Evolutionary conservation across 352 stramenopile species (phyloP).

Genomic region (Globisporangium nunn): DNA sequence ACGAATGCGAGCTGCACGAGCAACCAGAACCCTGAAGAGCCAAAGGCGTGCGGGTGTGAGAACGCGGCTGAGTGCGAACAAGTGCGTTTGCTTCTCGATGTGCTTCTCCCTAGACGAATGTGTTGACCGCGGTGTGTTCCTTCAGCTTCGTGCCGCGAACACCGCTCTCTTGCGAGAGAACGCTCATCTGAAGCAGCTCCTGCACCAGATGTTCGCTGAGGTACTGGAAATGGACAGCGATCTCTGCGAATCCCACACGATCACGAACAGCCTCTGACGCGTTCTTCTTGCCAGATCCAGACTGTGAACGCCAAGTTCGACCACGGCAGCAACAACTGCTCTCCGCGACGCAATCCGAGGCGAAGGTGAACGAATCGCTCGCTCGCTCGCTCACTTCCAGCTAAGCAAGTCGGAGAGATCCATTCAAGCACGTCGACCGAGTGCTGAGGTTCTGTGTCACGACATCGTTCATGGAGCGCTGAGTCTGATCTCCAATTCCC

Average conservation of each 20-base stretch:
- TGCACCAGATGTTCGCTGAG: slow-evolving; percentile 32
- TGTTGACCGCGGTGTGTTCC: slow-evolving; percentile 3
- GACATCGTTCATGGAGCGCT: too few relatives aligned
- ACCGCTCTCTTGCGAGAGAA: slow-evolving; percentile 26
- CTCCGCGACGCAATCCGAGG: neutral
- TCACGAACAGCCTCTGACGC: neutral
- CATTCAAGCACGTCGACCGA: too few relatives aligned
- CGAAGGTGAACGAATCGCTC: neutral
- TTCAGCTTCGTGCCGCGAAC: slow-evolving; percentile 16
- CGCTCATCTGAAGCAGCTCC: slow-evolving; percentile 21
- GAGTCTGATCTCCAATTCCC: too few relatives aligned
- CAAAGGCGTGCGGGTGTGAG: neutral
- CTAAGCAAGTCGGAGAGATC: too few relatives aligned
- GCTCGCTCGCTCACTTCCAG: too few relatives aligned
- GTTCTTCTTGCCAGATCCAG: slow-evolving; percentile 3
- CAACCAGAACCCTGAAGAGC: slow-evolving; percentile 1
- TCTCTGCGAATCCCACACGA: neutral
- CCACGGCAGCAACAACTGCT: neutral
- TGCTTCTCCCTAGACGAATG: neutral
- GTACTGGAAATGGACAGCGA: neutral
- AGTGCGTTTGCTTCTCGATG: neutral
- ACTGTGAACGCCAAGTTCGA: slow-evolving; percentile 1
- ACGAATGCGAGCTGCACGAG: neutral
- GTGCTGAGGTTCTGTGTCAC: too few relatives aligned
- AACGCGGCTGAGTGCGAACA: neutral